A percentile compares a stretch with the other conserved stretches of the same genome.
Evolutionary conservation across 345 rosid genomes (phyloP).

Genomic region (Abelmoschus esculentus): DNA sequence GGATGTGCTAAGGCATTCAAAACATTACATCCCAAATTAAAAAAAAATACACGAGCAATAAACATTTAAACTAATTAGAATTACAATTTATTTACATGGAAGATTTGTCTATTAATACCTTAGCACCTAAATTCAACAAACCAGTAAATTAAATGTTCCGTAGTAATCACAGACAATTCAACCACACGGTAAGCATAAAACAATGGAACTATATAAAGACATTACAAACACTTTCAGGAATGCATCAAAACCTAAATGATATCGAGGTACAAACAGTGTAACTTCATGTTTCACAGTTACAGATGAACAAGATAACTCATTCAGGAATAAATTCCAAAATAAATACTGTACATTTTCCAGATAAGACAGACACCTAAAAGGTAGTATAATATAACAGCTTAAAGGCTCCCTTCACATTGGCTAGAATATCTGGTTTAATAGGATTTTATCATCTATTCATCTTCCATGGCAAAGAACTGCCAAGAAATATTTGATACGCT

Average conservation of each 20-base stretch:
- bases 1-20: not conserved
- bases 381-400: not conserved
- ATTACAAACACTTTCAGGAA: not conserved
- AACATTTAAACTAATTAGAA: not conserved
- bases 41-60: too few relatives aligned
- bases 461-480: not conserved
- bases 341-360: not conserved
- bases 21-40: not conserved
- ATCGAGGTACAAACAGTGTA: not conserved
- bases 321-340: constrained; percentile 3
- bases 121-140: constrained; percentile 1
- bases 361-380: constrained; percentile 1
- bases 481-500: not conserved
- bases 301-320: not conserved
- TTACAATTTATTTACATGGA: not conserved
- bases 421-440: not conserved
- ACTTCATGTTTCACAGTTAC: not conserved
- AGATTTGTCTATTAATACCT: not conserved
- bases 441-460: not conserved
- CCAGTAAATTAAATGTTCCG: not conserved
- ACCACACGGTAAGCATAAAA: not conserved
- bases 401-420: not conserved
- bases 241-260: not conserved
- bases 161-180: not conserved
- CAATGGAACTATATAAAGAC: not conserved